Percentiles rank a stretch among this genome's conserved stretches.
Conservation (phyloP, 192 early-diverging fungal genomes). For the Rhizophagus prolifer region DNA sequence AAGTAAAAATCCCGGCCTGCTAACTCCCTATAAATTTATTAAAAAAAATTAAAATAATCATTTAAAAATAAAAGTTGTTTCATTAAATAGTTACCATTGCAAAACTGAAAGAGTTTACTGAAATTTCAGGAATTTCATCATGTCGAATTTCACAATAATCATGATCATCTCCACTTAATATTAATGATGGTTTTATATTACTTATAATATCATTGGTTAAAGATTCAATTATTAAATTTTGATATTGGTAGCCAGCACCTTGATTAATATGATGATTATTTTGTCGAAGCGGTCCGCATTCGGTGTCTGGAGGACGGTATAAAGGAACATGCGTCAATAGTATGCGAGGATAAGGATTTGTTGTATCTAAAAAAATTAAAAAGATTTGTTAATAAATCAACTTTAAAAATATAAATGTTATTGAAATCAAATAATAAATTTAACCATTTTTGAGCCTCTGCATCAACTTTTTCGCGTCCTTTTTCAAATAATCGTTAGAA, state of each 20-base stretch:
- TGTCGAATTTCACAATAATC: slow-evolving; percentile 80
- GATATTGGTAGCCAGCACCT: slow-evolving; percentile 82
- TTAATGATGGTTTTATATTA: slow-evolving; percentile 57
- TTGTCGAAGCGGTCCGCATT: slow-evolving; percentile 73
- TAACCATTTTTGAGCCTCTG: slow-evolving; percentile 42
- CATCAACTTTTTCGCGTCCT: slow-evolving; percentile 56
- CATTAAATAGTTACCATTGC: slow-evolving; percentile 45
- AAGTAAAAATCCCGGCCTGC: slow-evolving; percentile 51
- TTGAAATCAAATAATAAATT: neutral
- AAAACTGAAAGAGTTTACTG: slow-evolving; percentile 65
- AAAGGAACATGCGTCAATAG: slow-evolving; percentile 88
- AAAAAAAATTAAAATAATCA: slow-evolving; percentile 24
- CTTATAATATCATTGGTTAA: slow-evolving; percentile 61
- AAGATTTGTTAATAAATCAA: neutral
- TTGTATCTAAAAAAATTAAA: slow-evolving; percentile 4
- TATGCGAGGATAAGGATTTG: slow-evolving; percentile 48
- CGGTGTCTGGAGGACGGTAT: slow-evolving; percentile 56
- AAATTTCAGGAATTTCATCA: slow-evolving; percentile 44
- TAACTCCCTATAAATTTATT: slow-evolving; percentile 57
- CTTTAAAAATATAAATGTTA: neutral
- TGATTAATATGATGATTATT: slow-evolving; percentile 48
- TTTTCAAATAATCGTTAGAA: slow-evolving; percentile 35
- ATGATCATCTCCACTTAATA: slow-evolving; percentile 94
- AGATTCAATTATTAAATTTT: slow-evolving; percentile 69
- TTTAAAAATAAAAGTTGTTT: neutral